These are phyloP conservation scores for Penicillium sp. DNA, from an alignment of 2,329 filamentous ascomycete genomes.

Conservation along the genomic window DNA sequence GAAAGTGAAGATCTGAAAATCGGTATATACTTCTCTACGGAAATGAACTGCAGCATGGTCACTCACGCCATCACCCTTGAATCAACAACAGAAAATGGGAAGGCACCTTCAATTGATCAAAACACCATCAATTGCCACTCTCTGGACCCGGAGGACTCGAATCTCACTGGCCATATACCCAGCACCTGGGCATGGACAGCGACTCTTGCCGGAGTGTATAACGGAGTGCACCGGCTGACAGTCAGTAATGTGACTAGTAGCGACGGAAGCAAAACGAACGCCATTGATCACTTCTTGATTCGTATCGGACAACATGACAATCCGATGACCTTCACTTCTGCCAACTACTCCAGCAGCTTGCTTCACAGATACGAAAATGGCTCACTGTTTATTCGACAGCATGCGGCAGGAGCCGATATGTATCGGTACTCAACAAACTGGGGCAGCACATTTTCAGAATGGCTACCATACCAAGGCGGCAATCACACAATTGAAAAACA, in stretches of 20 bases:
- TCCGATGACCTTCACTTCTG: conserved; percentile 59
- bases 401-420: conserved; percentile 61
- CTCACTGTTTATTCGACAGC: conserved; percentile 55
- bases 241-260: conserved; percentile 54
- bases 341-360: conserved; percentile 60
- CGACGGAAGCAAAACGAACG: conserved; percentile 48
- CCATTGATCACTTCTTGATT: conserved; percentile 62
- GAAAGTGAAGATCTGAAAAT: conserved; percentile 50
- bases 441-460: conserved; percentile 60
- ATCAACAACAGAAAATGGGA: conserved; percentile 53
- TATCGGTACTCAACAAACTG: conserved; percentile 65
- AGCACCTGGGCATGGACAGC: conserved; percentile 56
- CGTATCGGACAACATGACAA: conserved; percentile 60
- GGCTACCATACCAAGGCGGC: conserved; percentile 56
- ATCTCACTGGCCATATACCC: conserved; percentile 54
- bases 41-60: conserved; percentile 62
- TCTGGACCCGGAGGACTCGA: conserved; percentile 33
- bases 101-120: conserved; percentile 45
- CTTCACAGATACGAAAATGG: conserved; percentile 48
- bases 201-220: conserved; percentile 56
- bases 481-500: conserved; percentile 51
- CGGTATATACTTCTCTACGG: conserved; percentile 58
- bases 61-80: conserved; percentile 51
- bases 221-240: conserved; percentile 61
- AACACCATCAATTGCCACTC: conserved; percentile 48